Base-by-base conservation (phyloP, 2,329 filamentous ascomycete genomes). In the Aspergillus sclerotialis region DNA sequence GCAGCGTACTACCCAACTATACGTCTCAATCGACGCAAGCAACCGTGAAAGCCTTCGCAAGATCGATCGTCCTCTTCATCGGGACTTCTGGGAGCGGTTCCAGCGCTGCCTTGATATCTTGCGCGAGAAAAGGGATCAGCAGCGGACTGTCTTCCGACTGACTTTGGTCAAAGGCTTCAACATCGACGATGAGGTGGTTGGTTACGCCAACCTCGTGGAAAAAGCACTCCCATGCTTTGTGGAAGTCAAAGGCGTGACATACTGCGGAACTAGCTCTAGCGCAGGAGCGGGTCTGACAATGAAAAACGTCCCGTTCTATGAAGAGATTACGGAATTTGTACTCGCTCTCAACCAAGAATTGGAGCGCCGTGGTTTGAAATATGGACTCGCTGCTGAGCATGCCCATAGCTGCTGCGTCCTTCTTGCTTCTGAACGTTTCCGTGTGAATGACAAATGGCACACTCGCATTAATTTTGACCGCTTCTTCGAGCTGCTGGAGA, bases 141-240 rank as follows among this genome's bases (percentile, higher is more conserved):
- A 95, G 58, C 81, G 90, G 35, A 96, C 92, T 5, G 92, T 96
- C 4, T 96, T 94, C 70, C 80, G 92, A 2, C 74, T 96, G 3
- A 96, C 90, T 0, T 79, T 98, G 2, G 92, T 96, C 56, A 96
- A 96, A 67, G 90, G 89, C 3, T 96, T 98, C 75, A 96, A 98
- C 58, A 79, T 96, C 44, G 90, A 94, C 15, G 89, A 94, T 48
- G 92, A 95, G 61, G 87, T 82, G 5, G 76, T 82, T 45, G 90
- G 90, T 4, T 96, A 98, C 54, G 90, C 90, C 0, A 80, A 86
- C 52, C 78, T 96, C 2, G 84, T 96, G 12, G 84, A 89, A 55
- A 79, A 80, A 45, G 89, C 84, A 1, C 70, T 94, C 14, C 90
- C 90, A 0, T 90, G 86, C 59, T 94, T 96, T 55, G 79, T 96